phyloP scores from a whole-genome alignment of 768 basidiomycete species.

The Amanita polypyramis region DNA sequence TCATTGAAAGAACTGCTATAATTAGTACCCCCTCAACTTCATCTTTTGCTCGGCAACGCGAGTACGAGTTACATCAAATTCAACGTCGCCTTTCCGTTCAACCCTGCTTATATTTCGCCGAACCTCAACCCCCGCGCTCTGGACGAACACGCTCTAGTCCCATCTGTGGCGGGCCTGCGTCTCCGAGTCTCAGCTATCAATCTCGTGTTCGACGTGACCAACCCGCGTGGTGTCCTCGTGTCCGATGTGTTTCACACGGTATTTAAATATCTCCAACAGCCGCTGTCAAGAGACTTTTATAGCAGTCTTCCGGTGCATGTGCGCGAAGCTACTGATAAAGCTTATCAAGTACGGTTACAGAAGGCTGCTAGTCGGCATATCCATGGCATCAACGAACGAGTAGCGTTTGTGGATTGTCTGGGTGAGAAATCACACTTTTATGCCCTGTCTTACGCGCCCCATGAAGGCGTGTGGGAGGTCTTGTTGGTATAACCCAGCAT shows the following conservation, averaged over 20 bases:
- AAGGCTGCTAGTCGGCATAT: neutral
- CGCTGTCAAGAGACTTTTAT: conserved; percentile 7
- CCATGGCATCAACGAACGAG: conserved; percentile 3
- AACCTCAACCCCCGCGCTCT: neutral
- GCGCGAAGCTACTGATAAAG: conserved; percentile 3
- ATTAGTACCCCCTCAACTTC: neutral
- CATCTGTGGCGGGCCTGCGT: neutral
- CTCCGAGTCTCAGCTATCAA: conserved; percentile 1
- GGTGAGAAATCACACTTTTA: conserved; percentile 5
- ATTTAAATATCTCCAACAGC: neutral
- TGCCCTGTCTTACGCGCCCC: neutral
- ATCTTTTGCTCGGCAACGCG: neutral
- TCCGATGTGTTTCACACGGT: neutral
- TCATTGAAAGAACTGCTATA: neutral
- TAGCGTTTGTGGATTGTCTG: conserved; percentile 8
- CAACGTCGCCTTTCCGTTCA: neutral
- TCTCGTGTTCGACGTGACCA: conserved; percentile 5
- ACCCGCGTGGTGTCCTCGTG: conserved; percentile 4
- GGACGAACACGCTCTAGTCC: neutral
- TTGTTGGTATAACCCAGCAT: neutral
- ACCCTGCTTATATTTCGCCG: neutral
- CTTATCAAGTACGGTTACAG: neutral
- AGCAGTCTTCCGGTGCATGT: neutral
- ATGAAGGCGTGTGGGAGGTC: neutral
- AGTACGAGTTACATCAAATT: neutral